Percentiles rank a stretch among this genome's conserved stretches.
phyloP scores from a whole-genome alignment of 306 rosid genomes.

The Fragaria iinumae region DNA sequence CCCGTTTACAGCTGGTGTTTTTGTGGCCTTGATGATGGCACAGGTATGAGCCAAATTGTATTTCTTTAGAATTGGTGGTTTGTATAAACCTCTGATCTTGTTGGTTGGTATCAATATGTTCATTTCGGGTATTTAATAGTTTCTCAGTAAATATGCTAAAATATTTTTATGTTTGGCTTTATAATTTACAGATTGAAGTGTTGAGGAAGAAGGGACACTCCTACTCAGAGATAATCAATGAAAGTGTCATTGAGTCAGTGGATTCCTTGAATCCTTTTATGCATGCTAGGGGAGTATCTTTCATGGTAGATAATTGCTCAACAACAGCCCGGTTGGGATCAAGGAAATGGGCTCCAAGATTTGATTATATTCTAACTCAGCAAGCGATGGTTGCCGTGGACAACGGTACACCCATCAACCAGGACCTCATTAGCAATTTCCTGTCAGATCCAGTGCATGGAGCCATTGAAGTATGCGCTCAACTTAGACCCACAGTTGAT shows the following conservation, averaged over 20 bases:
- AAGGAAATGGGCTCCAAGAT: slow-evolving; percentile 99
- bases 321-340: slow-evolving; percentile 98
- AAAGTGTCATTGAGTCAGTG: slow-evolving; percentile 92
- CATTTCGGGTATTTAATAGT: background rate
- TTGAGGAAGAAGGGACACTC: slow-evolving; percentile 97
- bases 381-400: slow-evolving; percentile 94
- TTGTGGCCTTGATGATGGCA: slow-evolving; percentile 98
- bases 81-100: background rate
- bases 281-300: slow-evolving; percentile 99
- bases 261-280: slow-evolving; percentile 97
- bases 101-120: background rate
- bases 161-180: background rate
- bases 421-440: slow-evolving; percentile 89
- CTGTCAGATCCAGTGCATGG: slow-evolving; percentile 88
- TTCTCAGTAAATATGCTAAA: background rate
- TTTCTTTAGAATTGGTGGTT: background rate
- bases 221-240: slow-evolving; percentile 91
- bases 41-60: slow-evolving; percentile 53
- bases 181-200: slow-evolving; percentile 71
- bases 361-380: slow-evolving; percentile 82
- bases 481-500: slow-evolving; percentile 89
- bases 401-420: slow-evolving; percentile 60
- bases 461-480: slow-evolving; percentile 85
- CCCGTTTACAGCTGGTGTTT: slow-evolving; percentile 98
- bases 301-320: slow-evolving; percentile 98